Evolutionary conservation across 495 filamentous ascomycete species (phyloP).

Genomic region (Penicillium pancosmium): DNA sequence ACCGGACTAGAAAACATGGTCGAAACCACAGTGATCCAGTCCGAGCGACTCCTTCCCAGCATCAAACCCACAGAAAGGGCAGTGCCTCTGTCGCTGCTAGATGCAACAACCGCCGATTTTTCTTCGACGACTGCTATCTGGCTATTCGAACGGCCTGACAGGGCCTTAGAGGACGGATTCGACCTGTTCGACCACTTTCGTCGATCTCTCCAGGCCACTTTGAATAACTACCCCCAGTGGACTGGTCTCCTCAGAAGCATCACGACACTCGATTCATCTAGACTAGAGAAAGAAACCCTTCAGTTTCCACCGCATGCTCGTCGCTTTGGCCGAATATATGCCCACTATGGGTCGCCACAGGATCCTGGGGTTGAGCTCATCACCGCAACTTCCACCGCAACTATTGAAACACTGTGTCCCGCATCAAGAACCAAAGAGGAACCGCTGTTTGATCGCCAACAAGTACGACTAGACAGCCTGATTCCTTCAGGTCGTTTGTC

Average conservation of each 20-base stretch:
- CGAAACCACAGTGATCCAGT: slow-evolving; percentile 8
- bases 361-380: slow-evolving; percentile 43
- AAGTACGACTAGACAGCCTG: slow-evolving; percentile 17
- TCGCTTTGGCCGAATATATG: slow-evolving; percentile 38
- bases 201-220: slow-evolving; percentile 24
- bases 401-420: slow-evolving; percentile 31
- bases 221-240: slow-evolving; percentile 39
- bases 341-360: slow-evolving; percentile 31
- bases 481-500: slow-evolving; percentile 12
- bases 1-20: neutral
- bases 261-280: slow-evolving; percentile 9
- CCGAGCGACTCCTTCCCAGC: slow-evolving; percentile 18
- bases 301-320: slow-evolving; percentile 24
- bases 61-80: slow-evolving; percentile 1
- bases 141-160: slow-evolving; percentile 26
- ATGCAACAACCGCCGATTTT: slow-evolving; percentile 33
- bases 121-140: slow-evolving; percentile 27
- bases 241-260: slow-evolving; percentile 30
- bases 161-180: neutral
- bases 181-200: slow-evolving; percentile 24
- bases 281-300: slow-evolving; percentile 1
- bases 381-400: slow-evolving; percentile 24
- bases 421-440: slow-evolving; percentile 27
- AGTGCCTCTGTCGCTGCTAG: slow-evolving; percentile 31
- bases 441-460: slow-evolving; percentile 30